A percentile compares a stretch with the other conserved stretches of the same genome.
phyloP scores from a whole-genome alignment of 1,284 basidiomycete genomes.

The Vanrija humicola region DNA sequence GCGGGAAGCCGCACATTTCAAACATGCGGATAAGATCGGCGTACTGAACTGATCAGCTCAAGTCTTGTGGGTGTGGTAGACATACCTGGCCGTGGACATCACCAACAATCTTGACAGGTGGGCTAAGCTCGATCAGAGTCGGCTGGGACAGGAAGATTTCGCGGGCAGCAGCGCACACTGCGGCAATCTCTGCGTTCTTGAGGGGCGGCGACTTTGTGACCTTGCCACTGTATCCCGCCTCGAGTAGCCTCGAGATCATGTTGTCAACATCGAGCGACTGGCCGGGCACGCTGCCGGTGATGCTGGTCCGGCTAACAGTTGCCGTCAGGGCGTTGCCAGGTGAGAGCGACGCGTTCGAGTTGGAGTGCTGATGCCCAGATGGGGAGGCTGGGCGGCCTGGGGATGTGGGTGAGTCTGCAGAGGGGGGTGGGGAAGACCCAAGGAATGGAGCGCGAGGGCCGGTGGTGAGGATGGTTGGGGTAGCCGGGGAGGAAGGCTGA shows the following conservation, averaged over 20 bases:
- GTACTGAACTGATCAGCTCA: constrained; percentile 52
- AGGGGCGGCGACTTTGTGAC: constrained; percentile 93
- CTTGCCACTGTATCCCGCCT: constrained; percentile 97
- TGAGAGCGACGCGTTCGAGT: constrained; percentile 27
- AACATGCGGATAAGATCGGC: constrained; percentile 97
- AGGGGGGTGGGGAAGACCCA: constrained; percentile 38
- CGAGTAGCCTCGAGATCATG: constrained; percentile 94
- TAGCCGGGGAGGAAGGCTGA: constrained; percentile 36
- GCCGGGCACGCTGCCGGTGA: constrained; percentile 11
- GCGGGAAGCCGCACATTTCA: constrained; percentile 99
- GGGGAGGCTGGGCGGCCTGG: constrained; percentile 25
- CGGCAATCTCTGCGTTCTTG: constrained; percentile 94
- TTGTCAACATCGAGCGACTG: constrained; percentile 83
- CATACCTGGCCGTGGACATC: constrained; percentile 87
- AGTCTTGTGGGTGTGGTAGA: constrained; percentile 13
- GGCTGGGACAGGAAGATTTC: constrained; percentile 97
- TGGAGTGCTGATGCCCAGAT: constrained; percentile 19
- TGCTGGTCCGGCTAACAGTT: constrained; percentile 35
- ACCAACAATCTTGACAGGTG: constrained; percentile 98
- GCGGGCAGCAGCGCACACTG: constrained; percentile 92
- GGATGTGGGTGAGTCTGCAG: constrained; percentile 24
- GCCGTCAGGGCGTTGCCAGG: constrained; percentile 35
- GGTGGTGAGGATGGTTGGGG: constrained; percentile 46
- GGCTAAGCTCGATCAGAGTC: constrained; percentile 93
- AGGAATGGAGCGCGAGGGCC: constrained; percentile 28